Percentiles rank a stretch among this genome's conserved stretches.
Evolutionary conservation across 129 eudicot genomes (phyloP).

Genomic region (Erigeron canadensis): DNA sequence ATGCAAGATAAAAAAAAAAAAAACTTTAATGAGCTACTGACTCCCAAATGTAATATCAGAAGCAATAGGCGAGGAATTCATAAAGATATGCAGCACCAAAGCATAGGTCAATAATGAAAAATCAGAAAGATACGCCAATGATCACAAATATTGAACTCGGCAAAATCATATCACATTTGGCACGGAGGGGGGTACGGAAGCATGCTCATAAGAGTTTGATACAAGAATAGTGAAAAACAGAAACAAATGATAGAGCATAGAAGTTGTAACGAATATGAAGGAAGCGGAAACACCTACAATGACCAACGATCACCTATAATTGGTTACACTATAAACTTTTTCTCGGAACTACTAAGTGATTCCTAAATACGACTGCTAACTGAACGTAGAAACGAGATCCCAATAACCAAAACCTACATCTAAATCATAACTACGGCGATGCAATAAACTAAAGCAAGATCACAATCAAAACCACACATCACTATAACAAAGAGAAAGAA

Average conservation of each 20-base stretch:
- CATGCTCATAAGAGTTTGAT: neutral
- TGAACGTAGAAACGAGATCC: too few relatives aligned
- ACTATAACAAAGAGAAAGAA: constrained; percentile 2
- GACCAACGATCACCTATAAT: neutral
- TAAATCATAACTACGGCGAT: too few relatives aligned
- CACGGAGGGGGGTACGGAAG: neutral
- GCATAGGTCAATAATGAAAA: constrained; percentile 8
- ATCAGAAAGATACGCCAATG: constrained; percentile 16
- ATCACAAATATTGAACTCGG: constrained; percentile 9
- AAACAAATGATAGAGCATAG: neutral
- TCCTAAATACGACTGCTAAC: too few relatives aligned
- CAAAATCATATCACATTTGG: neutral
- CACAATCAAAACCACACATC: neutral
- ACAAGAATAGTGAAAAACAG: constrained; percentile 2
- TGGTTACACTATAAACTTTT: neutral
- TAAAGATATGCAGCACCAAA: neutral
- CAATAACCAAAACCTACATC: too few relatives aligned
- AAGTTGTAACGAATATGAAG: neutral
- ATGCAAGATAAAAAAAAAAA: constrained; percentile 21
- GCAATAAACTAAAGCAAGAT: neutral
- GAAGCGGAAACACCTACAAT: constrained; percentile 10
- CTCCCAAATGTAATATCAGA: too few relatives aligned
- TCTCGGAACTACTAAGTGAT: neutral
- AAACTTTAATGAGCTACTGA: constrained; percentile 1
- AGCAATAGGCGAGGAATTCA: too few relatives aligned